A percentile compares a stretch with the other conserved stretches of the same genome.
These are phyloP conservation scores for Cyclotella atomus DNA, from an alignment of 108 stramenopile genomes.

Conservation along the genomic window DNA sequence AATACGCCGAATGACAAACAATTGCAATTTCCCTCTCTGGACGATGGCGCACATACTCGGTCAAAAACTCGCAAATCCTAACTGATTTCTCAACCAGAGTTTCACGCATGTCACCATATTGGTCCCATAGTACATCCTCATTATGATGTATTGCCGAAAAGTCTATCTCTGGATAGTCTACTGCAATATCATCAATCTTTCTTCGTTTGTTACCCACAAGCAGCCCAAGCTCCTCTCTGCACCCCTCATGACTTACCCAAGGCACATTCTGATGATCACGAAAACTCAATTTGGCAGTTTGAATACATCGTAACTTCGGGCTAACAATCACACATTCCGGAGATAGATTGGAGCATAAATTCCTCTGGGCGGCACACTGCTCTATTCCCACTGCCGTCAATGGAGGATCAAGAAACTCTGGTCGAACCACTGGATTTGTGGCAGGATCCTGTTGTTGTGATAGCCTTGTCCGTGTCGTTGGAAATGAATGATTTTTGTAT, in stretches of 20 bases:
- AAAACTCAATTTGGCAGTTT: constrained; percentile 65
- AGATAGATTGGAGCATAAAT: constrained; percentile 18
- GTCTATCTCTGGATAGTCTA: constrained; percentile 58
- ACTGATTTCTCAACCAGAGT: constrained; percentile 42
- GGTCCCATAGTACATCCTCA: constrained; percentile 48
- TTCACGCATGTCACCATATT: constrained; percentile 44
- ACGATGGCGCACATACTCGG: constrained; percentile 50
- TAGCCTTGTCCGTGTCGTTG: constrained; percentile 70
- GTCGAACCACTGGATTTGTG: constrained; percentile 58
- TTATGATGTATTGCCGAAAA: constrained; percentile 54
- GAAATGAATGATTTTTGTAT: constrained; percentile 68
- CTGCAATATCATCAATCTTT: constrained; percentile 42
- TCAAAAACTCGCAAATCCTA: constrained; percentile 63
- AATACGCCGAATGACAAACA: constrained; percentile 66
- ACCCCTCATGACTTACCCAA: constrained; percentile 72
- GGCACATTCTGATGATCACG: constrained; percentile 40
- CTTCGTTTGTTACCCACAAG: constrained; percentile 65
- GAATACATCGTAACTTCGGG: constrained; percentile 57
- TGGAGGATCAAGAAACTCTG: constrained; percentile 66
- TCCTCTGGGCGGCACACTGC: constrained; percentile 42
- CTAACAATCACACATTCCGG: constrained; percentile 65
- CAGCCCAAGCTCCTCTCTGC: constrained; percentile 68
- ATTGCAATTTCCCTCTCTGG: constrained; percentile 65
- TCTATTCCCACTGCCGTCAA: constrained; percentile 56
- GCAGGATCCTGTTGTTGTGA: constrained; percentile 61